These are phyloP conservation scores for Chaetomiaceae sp. DNA, from an alignment of 2,329 filamentous ascomycete genomes.

Conservation along the genomic window DNA sequence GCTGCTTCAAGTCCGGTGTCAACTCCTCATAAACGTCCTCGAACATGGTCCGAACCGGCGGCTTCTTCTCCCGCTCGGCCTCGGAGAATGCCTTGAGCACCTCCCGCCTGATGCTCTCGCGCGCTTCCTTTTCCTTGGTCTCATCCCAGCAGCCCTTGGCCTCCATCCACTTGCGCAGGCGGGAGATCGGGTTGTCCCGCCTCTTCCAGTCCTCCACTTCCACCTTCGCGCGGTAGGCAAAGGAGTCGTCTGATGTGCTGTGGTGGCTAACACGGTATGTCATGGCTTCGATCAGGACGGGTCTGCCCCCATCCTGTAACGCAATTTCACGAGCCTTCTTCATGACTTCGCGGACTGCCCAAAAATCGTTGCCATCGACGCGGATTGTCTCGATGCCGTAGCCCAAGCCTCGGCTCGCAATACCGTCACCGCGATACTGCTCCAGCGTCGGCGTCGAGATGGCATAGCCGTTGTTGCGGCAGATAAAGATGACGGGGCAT, in stretches of 20 bases:
- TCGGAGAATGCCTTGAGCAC: constrained; percentile 79
- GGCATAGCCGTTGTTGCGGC: constrained; percentile 79
- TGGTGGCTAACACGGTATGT: constrained; percentile 95
- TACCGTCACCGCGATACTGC: constrained; percentile 78
- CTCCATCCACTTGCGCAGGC: constrained; percentile 68
- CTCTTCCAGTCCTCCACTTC: constrained; percentile 87
- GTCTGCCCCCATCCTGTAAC: constrained; percentile 72
- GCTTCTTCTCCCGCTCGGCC: constrained; percentile 78
- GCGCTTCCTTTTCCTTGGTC: constrained; percentile 60
- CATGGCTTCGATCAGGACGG: constrained; percentile 90
- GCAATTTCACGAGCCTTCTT: constrained; percentile 70
- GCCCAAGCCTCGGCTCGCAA: constrained; percentile 69
- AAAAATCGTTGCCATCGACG: constrained; percentile 78
- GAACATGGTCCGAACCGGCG: constrained; percentile 68
- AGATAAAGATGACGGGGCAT: constrained; percentile 74
- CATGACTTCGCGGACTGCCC: constrained; percentile 69
- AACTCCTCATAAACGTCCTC: constrained; percentile 85
- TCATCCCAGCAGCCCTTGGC: constrained; percentile 79
- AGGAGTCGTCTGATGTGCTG: constrained; percentile 94
- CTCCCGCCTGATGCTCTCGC: constrained; percentile 42
- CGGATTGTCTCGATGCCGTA: constrained; percentile 82
- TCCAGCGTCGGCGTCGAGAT: constrained; percentile 76
- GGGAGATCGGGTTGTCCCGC: constrained; percentile 36
- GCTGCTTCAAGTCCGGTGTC: constrained; percentile 56
- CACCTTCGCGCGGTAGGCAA: constrained; percentile 86